Base-by-base conservation (phyloP, 371 early-diverging fungal species). In the Actinomortierella wolfii region DNA sequence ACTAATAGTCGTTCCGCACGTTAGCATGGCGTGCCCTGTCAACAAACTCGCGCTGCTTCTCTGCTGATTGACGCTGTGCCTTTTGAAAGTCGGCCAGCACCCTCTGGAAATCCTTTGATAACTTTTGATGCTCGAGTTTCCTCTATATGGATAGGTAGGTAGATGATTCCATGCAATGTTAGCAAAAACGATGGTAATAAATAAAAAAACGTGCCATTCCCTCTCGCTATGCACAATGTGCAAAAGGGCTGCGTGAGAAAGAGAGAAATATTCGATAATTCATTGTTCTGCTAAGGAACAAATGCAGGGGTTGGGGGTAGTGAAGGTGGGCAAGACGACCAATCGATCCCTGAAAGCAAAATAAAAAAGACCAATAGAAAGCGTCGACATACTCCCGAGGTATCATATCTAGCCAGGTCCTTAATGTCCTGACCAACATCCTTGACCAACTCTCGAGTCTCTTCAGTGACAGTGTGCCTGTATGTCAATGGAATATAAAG, bases 71-170 rank as follows among this genome's bases (percentile, higher is more conserved):
- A 15, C 92, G 84, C 50, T 94, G 94, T 1, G 90, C 87, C 44
- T 78, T 83, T 76, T 97, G 96, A 68, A 97, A 98, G 54, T 94
- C 90, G 39, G 82, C 85, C 39, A 97, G 61, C 2, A 94, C 94
- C 55, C 89, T 91, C 68, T 94, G 93, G 70, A 97, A 97, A 59
- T 98, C 97, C 54, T 92, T 93, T 25, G 93, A 91, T 40, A 98
- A 81, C 69, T 97, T 82, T 67, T 86, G 87, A 41, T 93, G 90
- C 51, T 88, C 88, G 25, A 91, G 77, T 77, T 91, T 89, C 56
- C 88, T 83, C 80, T 92, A 67, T 17, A 85, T 79, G 87, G 89
- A 73, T 24, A 34, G 34, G 34, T 34, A 29, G 46, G 18, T 3
- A 25, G 51, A 45, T 15, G 18, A 28, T 44, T 34, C 56, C 25